A percentile compares a stretch with the other conserved stretches of the same genome.
These are phyloP conservation scores for Coemansia sp. DNA, from an alignment of 192 early-diverging fungal genomes.

Conservation along the genomic window DNA sequence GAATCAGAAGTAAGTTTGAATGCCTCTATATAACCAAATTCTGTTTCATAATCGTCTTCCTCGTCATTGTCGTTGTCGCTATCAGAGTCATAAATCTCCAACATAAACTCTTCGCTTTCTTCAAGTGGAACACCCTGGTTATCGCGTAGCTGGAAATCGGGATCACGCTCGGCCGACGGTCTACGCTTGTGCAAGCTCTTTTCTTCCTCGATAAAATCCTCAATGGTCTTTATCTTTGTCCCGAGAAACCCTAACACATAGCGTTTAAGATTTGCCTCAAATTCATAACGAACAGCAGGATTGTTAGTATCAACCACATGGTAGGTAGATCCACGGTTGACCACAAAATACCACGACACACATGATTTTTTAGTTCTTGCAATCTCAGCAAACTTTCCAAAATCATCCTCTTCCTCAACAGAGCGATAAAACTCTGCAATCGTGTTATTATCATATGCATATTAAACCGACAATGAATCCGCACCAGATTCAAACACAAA, in stretches of 20 bases:
- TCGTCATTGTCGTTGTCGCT: too few species aligned
- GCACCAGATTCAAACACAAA: neutral
- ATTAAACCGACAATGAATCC: neutral
- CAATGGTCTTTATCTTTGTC: neutral
- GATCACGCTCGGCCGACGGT: too few species aligned
- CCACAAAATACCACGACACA: neutral
- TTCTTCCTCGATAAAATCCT: neutral
- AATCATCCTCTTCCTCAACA: neutral
- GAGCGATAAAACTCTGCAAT: neutral
- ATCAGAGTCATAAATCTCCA: too few species aligned
- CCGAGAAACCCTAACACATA: neutral
- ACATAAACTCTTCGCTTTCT: too few species aligned
- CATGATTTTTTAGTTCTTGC: neutral
- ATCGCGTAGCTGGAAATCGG: too few species aligned
- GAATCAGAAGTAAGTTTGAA: too few species aligned
- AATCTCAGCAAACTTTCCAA: neutral
- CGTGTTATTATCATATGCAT: neutral
- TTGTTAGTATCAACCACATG: neutral
- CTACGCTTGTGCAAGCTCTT: too few species aligned
- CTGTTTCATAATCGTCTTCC: too few species aligned
- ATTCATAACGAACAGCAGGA: neutral
- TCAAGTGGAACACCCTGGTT: too few species aligned
- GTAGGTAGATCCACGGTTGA: neutral
- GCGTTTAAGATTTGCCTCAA: neutral
- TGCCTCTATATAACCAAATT: too few species aligned